phyloP scores from a whole-genome alignment of 208 protist genomes.

The Crithidia mellificae region DNA sequence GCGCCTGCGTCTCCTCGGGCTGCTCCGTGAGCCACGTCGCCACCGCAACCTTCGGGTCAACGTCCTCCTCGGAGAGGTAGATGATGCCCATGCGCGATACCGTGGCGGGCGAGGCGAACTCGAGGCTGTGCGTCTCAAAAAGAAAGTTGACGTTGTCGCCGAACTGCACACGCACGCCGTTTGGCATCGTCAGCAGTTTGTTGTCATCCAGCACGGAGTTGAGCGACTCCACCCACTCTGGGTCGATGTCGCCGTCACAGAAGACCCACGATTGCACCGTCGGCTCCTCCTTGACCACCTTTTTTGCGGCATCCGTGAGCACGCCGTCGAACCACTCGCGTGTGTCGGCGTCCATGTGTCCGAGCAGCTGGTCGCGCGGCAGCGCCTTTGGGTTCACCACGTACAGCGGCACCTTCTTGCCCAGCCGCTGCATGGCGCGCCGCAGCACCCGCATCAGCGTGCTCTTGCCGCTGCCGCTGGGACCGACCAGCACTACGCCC shows the following conservation, averaged over 20 bases:
- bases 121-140: slow-evolving; percentile 98
- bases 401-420: slow-evolving; percentile 87
- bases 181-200: slow-evolving; percentile 97
- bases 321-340: slow-evolving; percentile 99
- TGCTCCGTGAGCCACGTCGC: slow-evolving; percentile 91
- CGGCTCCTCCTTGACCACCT: slow-evolving; percentile 93
- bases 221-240: slow-evolving; percentile 99
- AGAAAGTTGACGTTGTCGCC: slow-evolving; percentile 98
- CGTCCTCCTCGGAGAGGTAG: slow-evolving; percentile 96
- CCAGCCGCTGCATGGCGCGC: slow-evolving; percentile 83
- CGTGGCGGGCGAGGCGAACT: slow-evolving; percentile 98
- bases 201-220: slow-evolving; percentile 99
- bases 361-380: slow-evolving; percentile 94
- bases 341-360: slow-evolving; percentile 98
- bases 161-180: slow-evolving; percentile 98
- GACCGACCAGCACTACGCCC: slow-evolving; percentile 97
- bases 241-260: slow-evolving; percentile 99
- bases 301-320: slow-evolving; percentile 92
- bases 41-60: slow-evolving; percentile 92
- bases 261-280: slow-evolving; percentile 95
- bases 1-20: slow-evolving; percentile 62
- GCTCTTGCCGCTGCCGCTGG: slow-evolving; percentile 96
- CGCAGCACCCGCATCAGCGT: slow-evolving; percentile 93
- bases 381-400: slow-evolving; percentile 98
- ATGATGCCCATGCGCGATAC: slow-evolving; percentile 99